phyloP scores from a whole-genome alignment of 2,329 filamentous ascomycete species.

The Colletotrichum shisoi region DNA sequence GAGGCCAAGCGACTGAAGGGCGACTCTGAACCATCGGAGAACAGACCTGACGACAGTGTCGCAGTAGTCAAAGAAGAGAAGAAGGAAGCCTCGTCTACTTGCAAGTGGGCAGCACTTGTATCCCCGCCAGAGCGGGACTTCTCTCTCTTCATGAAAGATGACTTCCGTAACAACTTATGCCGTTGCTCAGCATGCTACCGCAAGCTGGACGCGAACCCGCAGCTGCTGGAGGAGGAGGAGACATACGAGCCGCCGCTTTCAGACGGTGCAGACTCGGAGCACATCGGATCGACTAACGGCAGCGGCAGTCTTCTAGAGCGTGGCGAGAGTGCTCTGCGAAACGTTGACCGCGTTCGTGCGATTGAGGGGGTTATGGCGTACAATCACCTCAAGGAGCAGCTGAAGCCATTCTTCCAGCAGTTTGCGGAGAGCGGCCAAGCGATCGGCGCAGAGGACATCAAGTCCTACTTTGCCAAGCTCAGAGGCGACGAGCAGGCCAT shows the following conservation, averaged over 20 bases:
- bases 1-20: conserved; percentile 63
- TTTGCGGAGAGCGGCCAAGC: conserved; percentile 90
- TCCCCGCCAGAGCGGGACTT: conserved; percentile 63
- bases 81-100: conserved; percentile 46
- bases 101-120: conserved; percentile 70
- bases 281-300: conserved; percentile 67
- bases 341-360: conserved; percentile 88
- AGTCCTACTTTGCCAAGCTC: conserved; percentile 92
- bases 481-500: conserved; percentile 84
- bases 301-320: conserved; percentile 87
- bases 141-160: conserved; percentile 81
- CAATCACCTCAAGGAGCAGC: conserved; percentile 92
- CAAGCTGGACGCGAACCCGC: conserved; percentile 72
- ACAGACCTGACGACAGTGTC: conserved; percentile 1
- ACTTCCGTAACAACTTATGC: conserved; percentile 85
- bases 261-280: conserved; percentile 63
- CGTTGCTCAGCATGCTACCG: conserved; percentile 83
- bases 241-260: conserved; percentile 92
- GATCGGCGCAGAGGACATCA: conserved; percentile 94
- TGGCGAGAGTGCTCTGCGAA: conserved; percentile 89
- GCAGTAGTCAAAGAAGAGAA: conserved; percentile 37
- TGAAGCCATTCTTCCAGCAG: conserved; percentile 92
- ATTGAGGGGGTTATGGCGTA: conserved; percentile 99
- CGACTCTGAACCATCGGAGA: conserved; percentile 46
- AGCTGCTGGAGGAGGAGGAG: conserved; percentile 93